Evolutionary conservation across 208 protist genomes (phyloP).

Genomic region (Trypanosoma mega): DNA sequence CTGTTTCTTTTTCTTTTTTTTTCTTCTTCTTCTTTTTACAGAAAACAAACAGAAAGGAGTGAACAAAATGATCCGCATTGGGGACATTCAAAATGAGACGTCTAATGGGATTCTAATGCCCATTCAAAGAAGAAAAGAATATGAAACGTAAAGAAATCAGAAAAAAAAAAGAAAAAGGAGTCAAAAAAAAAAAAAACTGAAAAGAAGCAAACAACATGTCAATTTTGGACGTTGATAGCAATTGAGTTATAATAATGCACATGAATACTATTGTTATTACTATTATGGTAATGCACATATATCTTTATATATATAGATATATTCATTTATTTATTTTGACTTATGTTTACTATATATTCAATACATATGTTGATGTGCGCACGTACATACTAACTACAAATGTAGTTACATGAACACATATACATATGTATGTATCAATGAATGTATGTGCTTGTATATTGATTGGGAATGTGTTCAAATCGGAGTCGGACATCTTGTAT

Average conservation of each 20-base stretch:
- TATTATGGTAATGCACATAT: not conserved
- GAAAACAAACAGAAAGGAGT: no score
- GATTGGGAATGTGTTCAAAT: not conserved
- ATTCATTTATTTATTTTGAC: not conserved
- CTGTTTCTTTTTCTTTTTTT: not conserved
- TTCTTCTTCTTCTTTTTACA: slow-evolving; percentile 2
- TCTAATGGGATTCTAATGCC: no score
- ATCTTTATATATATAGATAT: not conserved
- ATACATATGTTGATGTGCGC: no score
- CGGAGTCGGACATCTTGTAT: no score
- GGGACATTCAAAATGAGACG: no score
- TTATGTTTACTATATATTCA: no score
- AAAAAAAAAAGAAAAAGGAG: slow-evolving; percentile 3
- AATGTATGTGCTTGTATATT: slow-evolving; percentile 3
- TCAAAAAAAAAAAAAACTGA: slow-evolving; percentile 7
- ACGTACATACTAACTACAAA: no score
- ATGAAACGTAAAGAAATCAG: slow-evolving; percentile 6
- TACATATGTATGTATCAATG: slow-evolving; percentile 14
- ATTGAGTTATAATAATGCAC: no score
- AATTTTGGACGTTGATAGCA: not conserved
- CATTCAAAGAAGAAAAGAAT: no score
- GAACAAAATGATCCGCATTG: no score
- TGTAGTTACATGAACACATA: slow-evolving; percentile 2
- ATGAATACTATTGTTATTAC: not conserved
- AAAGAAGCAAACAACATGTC: slow-evolving; percentile 5